These are phyloP conservation scores for Xylariaceae sp. DNA, from an alignment of 2,329 filamentous ascomycete species.

Conservation along the genomic window DNA sequence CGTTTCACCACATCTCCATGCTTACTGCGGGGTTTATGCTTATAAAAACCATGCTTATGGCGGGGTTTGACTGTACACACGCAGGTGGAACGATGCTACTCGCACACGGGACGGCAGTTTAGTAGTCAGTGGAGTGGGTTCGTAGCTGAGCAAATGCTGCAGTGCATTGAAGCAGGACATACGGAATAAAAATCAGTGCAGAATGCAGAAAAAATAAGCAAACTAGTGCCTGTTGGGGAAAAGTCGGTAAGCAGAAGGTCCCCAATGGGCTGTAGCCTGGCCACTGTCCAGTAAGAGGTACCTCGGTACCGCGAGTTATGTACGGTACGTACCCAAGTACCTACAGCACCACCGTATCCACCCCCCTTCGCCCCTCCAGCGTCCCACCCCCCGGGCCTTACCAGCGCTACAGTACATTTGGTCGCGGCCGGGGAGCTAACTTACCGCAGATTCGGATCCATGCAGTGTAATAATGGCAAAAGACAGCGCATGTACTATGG, in stretches of 20 bases:
- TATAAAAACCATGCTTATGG: no score
- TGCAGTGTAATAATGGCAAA: constrained; percentile 1
- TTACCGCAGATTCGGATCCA: constrained; percentile 19
- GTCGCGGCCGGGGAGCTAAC: background rate
- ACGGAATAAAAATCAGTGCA: background rate
- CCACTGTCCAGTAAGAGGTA: no score
- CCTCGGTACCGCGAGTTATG: no score
- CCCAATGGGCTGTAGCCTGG: no score
- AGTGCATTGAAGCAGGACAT: background rate
- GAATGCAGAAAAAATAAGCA: background rate
- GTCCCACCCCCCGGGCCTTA: background rate
- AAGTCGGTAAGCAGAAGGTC: background rate
- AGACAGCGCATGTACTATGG: background rate
- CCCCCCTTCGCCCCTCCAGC: background rate
- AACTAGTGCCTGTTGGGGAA: background rate
- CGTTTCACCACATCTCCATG: no score
- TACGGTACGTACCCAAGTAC: no score
- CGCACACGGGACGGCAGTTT: background rate
- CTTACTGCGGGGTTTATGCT: no score
- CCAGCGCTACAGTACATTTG: background rate
- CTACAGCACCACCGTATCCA: background rate
- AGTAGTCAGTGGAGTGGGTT: background rate
- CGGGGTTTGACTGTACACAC: no score
- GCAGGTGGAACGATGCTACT: background rate
- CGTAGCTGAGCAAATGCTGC: background rate